Percentiles rank a stretch among this genome's conserved stretches.
phyloP scores from a whole-genome alignment of 495 filamentous ascomycete genomes.

The Chaetomium cochliodes region DNA sequence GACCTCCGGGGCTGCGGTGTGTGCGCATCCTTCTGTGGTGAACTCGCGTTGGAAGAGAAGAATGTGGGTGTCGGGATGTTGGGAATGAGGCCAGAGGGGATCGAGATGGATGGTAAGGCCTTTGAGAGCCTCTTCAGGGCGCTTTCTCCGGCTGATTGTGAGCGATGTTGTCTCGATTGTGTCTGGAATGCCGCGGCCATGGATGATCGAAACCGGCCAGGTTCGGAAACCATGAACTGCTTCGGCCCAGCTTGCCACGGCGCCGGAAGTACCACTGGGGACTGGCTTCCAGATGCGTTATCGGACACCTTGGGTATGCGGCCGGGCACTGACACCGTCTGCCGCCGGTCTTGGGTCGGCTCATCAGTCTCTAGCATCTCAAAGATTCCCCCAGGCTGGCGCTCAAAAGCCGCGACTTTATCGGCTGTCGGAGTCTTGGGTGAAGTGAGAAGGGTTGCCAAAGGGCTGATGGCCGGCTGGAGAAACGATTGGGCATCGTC shows the following conservation, averaged over 20 bases:
- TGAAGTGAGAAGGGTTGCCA: conserved; percentile 69
- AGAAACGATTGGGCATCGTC: conserved; percentile 65
- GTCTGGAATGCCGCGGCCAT: conserved; percentile 41
- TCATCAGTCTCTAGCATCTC: conserved; percentile 33
- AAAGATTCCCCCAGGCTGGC: conserved; percentile 54
- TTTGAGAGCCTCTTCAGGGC: conserved; percentile 49
- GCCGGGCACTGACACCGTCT: not conserved
- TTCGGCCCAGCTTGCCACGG: conserved; percentile 55
- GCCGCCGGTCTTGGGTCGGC: not conserved
- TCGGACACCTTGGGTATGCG: not conserved
- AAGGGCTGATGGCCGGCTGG: conserved; percentile 71
- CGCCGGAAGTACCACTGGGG: conserved; percentile 40
- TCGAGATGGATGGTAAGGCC: conserved; percentile 54
- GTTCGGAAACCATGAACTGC: conserved; percentile 40
- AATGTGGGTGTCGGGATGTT: conserved; percentile 51
- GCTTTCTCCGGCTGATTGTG: conserved; percentile 46
- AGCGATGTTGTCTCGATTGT: conserved; percentile 35
- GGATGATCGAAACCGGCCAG: conserved; percentile 36
- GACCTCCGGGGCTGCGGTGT: conserved; percentile 22
- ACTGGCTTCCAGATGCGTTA: not conserved
- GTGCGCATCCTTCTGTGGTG: conserved; percentile 30
- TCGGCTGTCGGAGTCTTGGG: conserved; percentile 72
- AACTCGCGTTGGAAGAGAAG: conserved; percentile 36
- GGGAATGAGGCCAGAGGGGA: conserved; percentile 43
- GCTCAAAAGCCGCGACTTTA: conserved; percentile 67